Conservation (phyloP, 176 grass and related monocot species). For the Aegilops sharonensis region DNA sequence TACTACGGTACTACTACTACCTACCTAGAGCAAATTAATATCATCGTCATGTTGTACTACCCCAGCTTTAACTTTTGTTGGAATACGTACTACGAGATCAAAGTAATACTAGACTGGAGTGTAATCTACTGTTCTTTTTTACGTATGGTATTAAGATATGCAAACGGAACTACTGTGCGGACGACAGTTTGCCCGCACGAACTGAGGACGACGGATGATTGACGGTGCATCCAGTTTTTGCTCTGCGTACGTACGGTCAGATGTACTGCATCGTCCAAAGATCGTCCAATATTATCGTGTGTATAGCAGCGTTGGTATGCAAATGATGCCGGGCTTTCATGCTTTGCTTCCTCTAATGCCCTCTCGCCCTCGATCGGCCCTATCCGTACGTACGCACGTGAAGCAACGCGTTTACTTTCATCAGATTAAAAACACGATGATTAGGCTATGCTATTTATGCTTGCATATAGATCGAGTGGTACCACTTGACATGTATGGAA, state of each 20-base stretch:
- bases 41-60: constrained; percentile 15
- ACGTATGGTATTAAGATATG: constrained; percentile 1
- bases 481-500: not conserved
- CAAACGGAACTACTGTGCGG: no score
- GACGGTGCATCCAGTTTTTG: no score
- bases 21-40: constrained; percentile 53
- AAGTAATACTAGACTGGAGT: not conserved
- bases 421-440: not conserved
- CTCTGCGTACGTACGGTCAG: no score
- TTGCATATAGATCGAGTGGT: not conserved
- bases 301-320: not conserved
- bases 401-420: constrained; percentile 34
- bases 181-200: no score
- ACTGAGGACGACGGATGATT: no score
- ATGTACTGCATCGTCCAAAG: no score
- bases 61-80: constrained; percentile 43
- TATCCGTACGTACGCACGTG: constrained; percentile 46
- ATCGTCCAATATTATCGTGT: no score
- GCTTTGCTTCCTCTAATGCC: not conserved
- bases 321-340: not conserved
- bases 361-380: not conserved
- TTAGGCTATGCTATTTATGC: not conserved
- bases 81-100: constrained; percentile 15
- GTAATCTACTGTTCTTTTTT: not conserved
- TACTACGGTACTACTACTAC: constrained; percentile 35